Percentiles rank a stretch among this genome's conserved stretches.
Evolutionary conservation across 2,329 filamentous ascomycete genomes (phyloP).

Genomic region (Curvularia eragrostidis): DNA sequence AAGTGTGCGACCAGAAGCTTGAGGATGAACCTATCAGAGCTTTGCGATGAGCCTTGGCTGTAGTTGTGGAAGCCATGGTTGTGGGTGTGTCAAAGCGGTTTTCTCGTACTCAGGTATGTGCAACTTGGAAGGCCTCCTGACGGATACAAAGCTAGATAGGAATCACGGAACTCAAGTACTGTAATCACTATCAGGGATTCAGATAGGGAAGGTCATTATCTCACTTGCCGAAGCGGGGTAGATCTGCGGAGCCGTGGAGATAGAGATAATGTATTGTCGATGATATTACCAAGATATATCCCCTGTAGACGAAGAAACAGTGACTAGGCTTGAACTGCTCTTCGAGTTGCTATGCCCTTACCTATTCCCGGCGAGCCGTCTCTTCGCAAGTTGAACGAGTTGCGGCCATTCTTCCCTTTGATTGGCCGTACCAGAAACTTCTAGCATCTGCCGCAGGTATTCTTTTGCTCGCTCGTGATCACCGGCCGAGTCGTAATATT

Average conservation of each 20-base stretch:
- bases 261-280: slow-evolving; percentile 14
- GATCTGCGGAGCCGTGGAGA: slow-evolving; percentile 22
- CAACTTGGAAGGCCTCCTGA: not conserved
- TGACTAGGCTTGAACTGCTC: not conserved
- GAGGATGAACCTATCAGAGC: slow-evolving; percentile 51
- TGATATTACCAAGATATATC: slow-evolving; percentile 9
- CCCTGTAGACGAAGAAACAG: not conserved
- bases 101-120: not conserved
- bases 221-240: slow-evolving; percentile 24
- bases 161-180: not conserved
- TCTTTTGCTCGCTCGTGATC: slow-evolving; percentile 24
- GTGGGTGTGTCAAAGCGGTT: not conserved
- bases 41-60: slow-evolving; percentile 29
- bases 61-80: slow-evolving; percentile 11
- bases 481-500: slow-evolving; percentile 24
- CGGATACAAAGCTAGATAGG: not conserved
- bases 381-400: slow-evolving; percentile 32
- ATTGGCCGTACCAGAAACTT: slow-evolving; percentile 21
- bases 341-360: not conserved
- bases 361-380: slow-evolving; percentile 24
- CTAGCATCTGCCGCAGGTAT: slow-evolving; percentile 24
- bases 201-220: slow-evolving; percentile 23
- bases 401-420: slow-evolving; percentile 37
- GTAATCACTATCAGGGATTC: slow-evolving; percentile 15
- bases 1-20: slow-evolving; percentile 57